Evolutionary conservation across 805 yeast species (phyloP).

Genomic region (Ogataea ganodermae): DNA sequence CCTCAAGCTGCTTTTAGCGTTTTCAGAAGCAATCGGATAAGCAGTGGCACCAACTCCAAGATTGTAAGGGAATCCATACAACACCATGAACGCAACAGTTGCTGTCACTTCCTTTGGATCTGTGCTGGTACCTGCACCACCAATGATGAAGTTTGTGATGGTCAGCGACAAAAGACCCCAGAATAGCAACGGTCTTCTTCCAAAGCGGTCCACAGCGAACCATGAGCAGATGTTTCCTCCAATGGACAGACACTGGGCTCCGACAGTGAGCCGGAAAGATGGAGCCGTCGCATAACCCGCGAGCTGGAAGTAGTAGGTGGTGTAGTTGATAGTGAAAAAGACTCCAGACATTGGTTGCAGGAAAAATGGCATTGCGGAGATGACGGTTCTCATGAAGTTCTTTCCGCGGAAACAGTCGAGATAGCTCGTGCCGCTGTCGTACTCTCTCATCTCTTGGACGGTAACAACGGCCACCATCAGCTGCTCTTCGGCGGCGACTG

Average conservation of each 20-base stretch:
- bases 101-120: slow-evolving; percentile 29
- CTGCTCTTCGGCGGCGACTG: slow-evolving; percentile 36
- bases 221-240: slow-evolving; percentile 38
- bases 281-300: slow-evolving; percentile 47
- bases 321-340: slow-evolving; percentile 45
- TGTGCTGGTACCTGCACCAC: slow-evolving; percentile 25
- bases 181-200: slow-evolving; percentile 38
- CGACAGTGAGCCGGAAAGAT: slow-evolving; percentile 36
- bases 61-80: slow-evolving; percentile 29
- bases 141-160: slow-evolving; percentile 27
- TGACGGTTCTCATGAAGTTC: slow-evolving; percentile 48
- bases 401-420: slow-evolving; percentile 45
- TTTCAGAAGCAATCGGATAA: slow-evolving; percentile 26
- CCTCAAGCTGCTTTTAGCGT: slow-evolving; percentile 20
- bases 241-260: slow-evolving; percentile 36
- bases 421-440: slow-evolving; percentile 33
- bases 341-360: slow-evolving; percentile 50
- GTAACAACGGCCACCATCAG: slow-evolving; percentile 37
- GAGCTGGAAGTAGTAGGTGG: slow-evolving; percentile 49
- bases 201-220: slow-evolving; percentile 43
- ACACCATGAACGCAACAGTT: slow-evolving; percentile 27
- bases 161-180: slow-evolving; percentile 29
- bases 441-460: slow-evolving; percentile 28
- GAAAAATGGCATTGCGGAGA: slow-evolving; percentile 40
- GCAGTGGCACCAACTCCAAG: slow-evolving; percentile 34